phyloP scores from a whole-genome alignment of 257 asterid genomes.

The Thymus mandschuricus region DNA sequence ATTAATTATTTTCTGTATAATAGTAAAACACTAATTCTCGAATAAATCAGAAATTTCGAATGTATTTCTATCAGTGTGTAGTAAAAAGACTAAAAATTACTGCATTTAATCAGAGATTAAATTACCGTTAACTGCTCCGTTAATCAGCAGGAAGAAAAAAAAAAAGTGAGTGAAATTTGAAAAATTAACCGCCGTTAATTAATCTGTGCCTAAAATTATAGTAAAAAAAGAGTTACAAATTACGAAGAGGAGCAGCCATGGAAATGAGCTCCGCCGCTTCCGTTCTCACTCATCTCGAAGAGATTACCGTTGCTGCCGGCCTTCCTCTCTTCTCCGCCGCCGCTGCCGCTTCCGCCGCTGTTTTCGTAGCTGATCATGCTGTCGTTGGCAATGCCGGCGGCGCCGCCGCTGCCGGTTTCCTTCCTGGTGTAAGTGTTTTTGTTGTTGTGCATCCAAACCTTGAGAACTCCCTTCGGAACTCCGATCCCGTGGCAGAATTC shows the following conservation, averaged over 20 bases:
- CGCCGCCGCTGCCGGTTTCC: slow-evolving; percentile 31
- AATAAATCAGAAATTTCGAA: too few relatives aligned
- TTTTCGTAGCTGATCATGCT: slow-evolving; percentile 21
- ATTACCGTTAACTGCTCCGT: slow-evolving; percentile 18
- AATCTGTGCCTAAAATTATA: not conserved
- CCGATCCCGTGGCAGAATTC: slow-evolving; percentile 60
- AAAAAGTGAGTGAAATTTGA: slow-evolving; percentile 5
- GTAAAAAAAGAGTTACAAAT: slow-evolving; percentile 21
- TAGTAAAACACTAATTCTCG: too few relatives aligned
- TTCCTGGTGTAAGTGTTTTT: slow-evolving; percentile 39
- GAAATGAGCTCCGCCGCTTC: slow-evolving; percentile 29
- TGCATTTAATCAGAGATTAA: slow-evolving; percentile 29
- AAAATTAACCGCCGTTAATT: not conserved
- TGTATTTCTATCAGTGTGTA: too few relatives aligned
- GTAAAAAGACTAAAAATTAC: not conserved
- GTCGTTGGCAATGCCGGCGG: slow-evolving; percentile 1
- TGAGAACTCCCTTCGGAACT: slow-evolving; percentile 53
- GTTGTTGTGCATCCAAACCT: slow-evolving; percentile 71
- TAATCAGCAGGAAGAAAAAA: too few relatives aligned
- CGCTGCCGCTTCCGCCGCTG: slow-evolving; percentile 24
- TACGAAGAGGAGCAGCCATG: slow-evolving; percentile 35
- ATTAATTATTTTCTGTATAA: too few relatives aligned
- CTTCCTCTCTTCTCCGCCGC: not conserved
- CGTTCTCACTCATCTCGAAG: slow-evolving; percentile 23
- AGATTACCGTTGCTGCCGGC: slow-evolving; percentile 23